Conservation (phyloP, 176 grass and related monocot species). For the Sorghum bicolor region DNA sequence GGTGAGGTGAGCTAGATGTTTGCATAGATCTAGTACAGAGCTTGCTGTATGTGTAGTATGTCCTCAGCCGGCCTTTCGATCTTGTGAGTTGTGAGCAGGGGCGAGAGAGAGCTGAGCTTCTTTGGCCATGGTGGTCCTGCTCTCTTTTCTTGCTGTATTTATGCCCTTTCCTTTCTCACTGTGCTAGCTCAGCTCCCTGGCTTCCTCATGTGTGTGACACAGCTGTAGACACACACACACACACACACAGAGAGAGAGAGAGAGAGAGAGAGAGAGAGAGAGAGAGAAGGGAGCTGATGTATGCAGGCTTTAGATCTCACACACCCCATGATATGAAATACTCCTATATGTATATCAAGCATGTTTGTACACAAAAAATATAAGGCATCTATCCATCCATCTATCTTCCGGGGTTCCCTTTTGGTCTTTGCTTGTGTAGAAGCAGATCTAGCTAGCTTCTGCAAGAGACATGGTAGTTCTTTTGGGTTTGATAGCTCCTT, state of each 20-base stretch:
- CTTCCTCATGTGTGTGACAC: conserved; percentile 19
- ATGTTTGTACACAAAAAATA: conserved; percentile 44
- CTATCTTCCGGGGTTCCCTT: conserved; percentile 27
- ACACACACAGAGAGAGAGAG: neutral
- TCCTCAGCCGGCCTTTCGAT: conserved; percentile 33
- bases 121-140: conserved; percentile 49
- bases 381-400: conserved; percentile 17
- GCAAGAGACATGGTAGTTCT: neutral
- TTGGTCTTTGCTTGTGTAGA: conserved; percentile 49
- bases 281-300: neutral
- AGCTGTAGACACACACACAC: no score
- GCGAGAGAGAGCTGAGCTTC: conserved; percentile 4
- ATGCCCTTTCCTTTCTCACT: conserved; percentile 50
- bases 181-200: neutral
- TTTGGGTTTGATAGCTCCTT: neutral
- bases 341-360: neutral
- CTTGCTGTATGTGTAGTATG: conserved; percentile 58
- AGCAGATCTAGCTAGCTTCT: conserved; percentile 40
- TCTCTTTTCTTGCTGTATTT: conserved; percentile 47
- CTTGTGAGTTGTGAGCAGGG: conserved; percentile 21
- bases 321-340: conserved; percentile 40
- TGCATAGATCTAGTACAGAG: conserved; percentile 69
- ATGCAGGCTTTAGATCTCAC: conserved; percentile 42
- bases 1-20: conserved; percentile 58
- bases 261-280: neutral